Conservation (phyloP, 257 asterid species). For the Asclepias syriaca region DNA sequence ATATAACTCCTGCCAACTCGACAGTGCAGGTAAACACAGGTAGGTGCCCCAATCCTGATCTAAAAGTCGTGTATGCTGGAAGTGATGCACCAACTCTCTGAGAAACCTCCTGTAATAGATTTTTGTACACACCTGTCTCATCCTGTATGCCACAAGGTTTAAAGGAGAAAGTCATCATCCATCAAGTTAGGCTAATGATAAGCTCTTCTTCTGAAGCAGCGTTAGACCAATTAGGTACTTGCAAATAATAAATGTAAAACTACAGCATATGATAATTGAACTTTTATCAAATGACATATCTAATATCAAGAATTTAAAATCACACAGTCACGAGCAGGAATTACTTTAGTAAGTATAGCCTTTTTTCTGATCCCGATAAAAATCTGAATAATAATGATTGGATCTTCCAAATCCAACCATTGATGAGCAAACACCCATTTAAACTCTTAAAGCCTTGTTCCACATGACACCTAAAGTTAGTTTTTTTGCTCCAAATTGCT, state of each 20-base stretch:
- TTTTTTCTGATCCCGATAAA: no score
- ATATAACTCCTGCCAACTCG: constrained; percentile 43
- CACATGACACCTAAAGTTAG: no score
- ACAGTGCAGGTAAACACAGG: constrained; percentile 48
- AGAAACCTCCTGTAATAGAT: constrained; percentile 50
- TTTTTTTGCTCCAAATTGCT: no score
- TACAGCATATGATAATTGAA: no score
- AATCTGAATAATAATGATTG: no score
- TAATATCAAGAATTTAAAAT: no score
- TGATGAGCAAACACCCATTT: no score
- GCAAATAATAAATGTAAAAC: neutral
- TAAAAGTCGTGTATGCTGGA: constrained; percentile 39
- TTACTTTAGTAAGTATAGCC: no score
- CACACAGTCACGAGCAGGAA: no score
- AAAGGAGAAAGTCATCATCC: neutral
- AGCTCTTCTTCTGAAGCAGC: neutral
- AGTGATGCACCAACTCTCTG: constrained; percentile 50
- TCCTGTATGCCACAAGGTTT: constrained; percentile 27
- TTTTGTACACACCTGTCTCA: constrained; percentile 53
- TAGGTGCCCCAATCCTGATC: constrained; percentile 46
- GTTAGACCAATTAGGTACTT: neutral
- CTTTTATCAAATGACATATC: no score
- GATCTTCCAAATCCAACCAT: no score
- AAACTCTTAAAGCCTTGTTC: no score
- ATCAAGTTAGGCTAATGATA: neutral